Evolutionary conservation across 2,329 filamentous ascomycete genomes (phyloP), one percentile per base, ranked within the genome.

Genomic region (Trichoderma sp.): DNA sequence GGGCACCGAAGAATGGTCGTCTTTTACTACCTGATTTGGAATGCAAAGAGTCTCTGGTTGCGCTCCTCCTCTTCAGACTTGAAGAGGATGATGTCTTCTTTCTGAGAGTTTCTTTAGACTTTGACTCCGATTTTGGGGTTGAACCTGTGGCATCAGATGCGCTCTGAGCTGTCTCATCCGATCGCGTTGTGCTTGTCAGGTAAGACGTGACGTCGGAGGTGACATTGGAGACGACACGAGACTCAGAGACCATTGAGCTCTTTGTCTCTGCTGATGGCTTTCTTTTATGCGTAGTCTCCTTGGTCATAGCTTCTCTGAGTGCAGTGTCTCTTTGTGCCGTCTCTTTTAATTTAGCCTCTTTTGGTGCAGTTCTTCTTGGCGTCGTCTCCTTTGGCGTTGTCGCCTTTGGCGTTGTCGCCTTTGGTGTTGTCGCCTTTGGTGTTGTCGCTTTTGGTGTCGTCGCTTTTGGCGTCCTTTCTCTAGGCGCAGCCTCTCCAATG

Each of bases 1-100:
- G 80, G 60, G 86, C 85, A 53, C 90, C 89, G 26, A 89, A 84
- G 69, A 91, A 83, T 0, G 86, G 86, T 43, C 83, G 84, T 76
- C 86, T 89, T 14, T 77, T 76, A 2, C 76, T 79, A 4, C 57
- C 56, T 0, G 83, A 74, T 76, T 87, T 90, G 7, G 84, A 68
- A 6, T 87, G 85, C 1, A 86, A 81, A 2, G 82, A 76, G 72
- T 78, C 83, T 74, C 88, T 85, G 34, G 86, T 89, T 26, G 89
- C 89, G 57, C 84, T 83, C 62, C 86, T 88, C 75, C 89, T 84
- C 79, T 84, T 88, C 30, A 91, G 79, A 1, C 84, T 84, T 2
- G 78, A 78, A 3, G 83, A 81, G 6, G 79, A 77, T 6, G 80
- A 76, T 3, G 80, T 77, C 58, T 81, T 82, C 61, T 75, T 65